A percentile compares a stretch with the other conserved stretches of the same genome.
Evolutionary conservation across 1,139 yeast species (phyloP).

Genomic region (Candida pseudoviswanathii): DNA sequence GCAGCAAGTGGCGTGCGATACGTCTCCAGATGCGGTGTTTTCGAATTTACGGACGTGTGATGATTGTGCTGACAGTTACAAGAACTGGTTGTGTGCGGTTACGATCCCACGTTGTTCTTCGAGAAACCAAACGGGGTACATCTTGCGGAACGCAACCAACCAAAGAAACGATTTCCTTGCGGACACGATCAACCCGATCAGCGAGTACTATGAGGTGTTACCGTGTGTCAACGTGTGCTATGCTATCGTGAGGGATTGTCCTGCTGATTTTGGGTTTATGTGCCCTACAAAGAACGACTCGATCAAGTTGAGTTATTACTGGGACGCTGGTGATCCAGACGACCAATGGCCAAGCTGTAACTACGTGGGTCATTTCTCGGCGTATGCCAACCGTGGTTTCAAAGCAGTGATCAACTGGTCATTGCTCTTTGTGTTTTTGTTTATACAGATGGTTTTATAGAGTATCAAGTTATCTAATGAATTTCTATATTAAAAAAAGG

Average conservation of each 20-base stretch:
- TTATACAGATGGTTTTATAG: background rate
- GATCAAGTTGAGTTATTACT: constrained; percentile 50
- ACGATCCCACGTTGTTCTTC: constrained; percentile 87
- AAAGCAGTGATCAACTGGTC: background rate
- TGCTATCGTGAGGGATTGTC: constrained; percentile 81
- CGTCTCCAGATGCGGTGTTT: constrained; percentile 64
- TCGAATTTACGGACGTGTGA: constrained; percentile 75
- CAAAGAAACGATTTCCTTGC: constrained; percentile 61
- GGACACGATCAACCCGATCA: constrained; percentile 57
- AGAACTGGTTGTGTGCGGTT: constrained; percentile 88
- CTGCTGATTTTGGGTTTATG: constrained; percentile 67
- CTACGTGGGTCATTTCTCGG: constrained; percentile 39
- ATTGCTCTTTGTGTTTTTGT: background rate
- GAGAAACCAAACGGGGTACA: constrained; percentile 46
- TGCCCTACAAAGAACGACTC: constrained; percentile 60
- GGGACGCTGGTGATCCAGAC: constrained; percentile 26
- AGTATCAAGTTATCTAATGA: background rate
- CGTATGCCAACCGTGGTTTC: background rate
- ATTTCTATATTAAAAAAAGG: background rate
- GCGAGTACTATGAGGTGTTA: constrained; percentile 70
- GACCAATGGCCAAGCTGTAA: constrained; percentile 48
- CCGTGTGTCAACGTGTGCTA: constrained; percentile 88
- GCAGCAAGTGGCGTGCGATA: constrained; percentile 77
- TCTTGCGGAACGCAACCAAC: constrained; percentile 46
- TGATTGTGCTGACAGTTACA: constrained; percentile 73